Evolutionary conservation across 495 filamentous ascomycete species (phyloP).

Genomic region (Endocarpon pusillum): DNA sequence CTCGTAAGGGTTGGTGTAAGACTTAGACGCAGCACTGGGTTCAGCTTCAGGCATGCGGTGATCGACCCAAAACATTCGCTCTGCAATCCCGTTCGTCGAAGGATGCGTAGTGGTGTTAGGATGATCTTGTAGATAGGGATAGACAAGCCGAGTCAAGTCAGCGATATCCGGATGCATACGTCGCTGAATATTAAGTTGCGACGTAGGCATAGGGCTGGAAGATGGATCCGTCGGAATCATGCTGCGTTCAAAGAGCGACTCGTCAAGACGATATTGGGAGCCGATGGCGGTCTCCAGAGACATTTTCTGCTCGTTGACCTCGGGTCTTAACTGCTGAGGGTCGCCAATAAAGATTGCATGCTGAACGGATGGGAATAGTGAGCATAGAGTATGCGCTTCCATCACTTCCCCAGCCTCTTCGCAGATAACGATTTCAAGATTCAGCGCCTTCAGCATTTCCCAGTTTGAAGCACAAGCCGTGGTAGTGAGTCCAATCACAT

Average conservation of each 20-base stretch:
- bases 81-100: constrained; percentile 41
- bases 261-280: constrained; percentile 37
- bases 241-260: constrained; percentile 47
- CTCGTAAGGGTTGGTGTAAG: constrained; percentile 48
- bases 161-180: constrained; percentile 60
- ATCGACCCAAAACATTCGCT: constrained; percentile 55
- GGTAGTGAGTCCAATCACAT: constrained; percentile 21
- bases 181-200: constrained; percentile 42
- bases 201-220: constrained; percentile 22
- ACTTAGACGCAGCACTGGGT: constrained; percentile 22
- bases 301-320: constrained; percentile 37
- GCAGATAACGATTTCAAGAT: constrained; percentile 27
- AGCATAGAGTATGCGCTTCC: constrained; percentile 36
- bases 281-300: constrained; percentile 33
- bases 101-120: constrained; percentile 30
- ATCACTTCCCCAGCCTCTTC: constrained; percentile 42
- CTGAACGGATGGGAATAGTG: constrained; percentile 33
- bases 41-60: constrained; percentile 38
- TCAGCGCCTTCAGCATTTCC: constrained; percentile 10
- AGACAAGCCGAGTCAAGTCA: constrained; percentile 37
- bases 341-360: constrained; percentile 41
- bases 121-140: constrained; percentile 44
- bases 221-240: constrained; percentile 20
- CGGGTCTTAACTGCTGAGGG: constrained; percentile 39
- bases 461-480: constrained; percentile 16